These are phyloP conservation scores for Penicillium nucicola DNA, from an alignment of 495 filamentous ascomycete species.

Conservation along the genomic window DNA sequence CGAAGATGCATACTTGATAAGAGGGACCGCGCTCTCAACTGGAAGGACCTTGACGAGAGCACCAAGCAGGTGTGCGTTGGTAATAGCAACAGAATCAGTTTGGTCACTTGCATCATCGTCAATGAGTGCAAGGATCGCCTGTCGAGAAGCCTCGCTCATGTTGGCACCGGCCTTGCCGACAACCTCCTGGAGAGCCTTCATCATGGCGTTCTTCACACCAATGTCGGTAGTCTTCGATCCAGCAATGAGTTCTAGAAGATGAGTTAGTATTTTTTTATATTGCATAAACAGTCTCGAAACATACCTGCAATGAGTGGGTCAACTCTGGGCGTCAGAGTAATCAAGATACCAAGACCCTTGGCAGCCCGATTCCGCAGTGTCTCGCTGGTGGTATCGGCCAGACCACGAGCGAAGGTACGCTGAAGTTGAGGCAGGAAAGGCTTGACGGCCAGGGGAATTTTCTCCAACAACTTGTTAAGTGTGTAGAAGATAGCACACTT, in stretches of 20 bases:
- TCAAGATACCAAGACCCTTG: slow-evolving; percentile 93
- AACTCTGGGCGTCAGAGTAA: slow-evolving; percentile 92
- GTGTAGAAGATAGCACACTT: slow-evolving; percentile 90
- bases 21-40: slow-evolving; percentile 54
- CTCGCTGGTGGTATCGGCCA: slow-evolving; percentile 92
- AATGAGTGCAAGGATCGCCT: slow-evolving; percentile 77
- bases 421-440: slow-evolving; percentile 97
- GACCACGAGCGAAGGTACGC: slow-evolving; percentile 90
- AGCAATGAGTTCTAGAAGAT: slow-evolving; percentile 74
- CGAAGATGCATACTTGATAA: slow-evolving; percentile 62
- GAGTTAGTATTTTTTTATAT: slow-evolving; percentile 1
- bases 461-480: slow-evolving; percentile 90
- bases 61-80: slow-evolving; percentile 83
- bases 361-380: slow-evolving; percentile 82
- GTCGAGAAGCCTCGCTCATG: slow-evolving; percentile 87
- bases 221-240: slow-evolving; percentile 86
- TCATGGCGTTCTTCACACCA: slow-evolving; percentile 93
- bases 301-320: slow-evolving; percentile 75
- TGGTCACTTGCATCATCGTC: slow-evolving; percentile 76
- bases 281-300: background rate
- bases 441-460: slow-evolving; percentile 93
- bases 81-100: slow-evolving; percentile 75
- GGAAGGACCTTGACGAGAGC: slow-evolving; percentile 82
- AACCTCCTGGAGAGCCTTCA: slow-evolving; percentile 94
- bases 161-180: slow-evolving; percentile 89